Evolutionary conservation across 78 protist species (phyloP).

Genomic region (Fonticula alba): DNA sequence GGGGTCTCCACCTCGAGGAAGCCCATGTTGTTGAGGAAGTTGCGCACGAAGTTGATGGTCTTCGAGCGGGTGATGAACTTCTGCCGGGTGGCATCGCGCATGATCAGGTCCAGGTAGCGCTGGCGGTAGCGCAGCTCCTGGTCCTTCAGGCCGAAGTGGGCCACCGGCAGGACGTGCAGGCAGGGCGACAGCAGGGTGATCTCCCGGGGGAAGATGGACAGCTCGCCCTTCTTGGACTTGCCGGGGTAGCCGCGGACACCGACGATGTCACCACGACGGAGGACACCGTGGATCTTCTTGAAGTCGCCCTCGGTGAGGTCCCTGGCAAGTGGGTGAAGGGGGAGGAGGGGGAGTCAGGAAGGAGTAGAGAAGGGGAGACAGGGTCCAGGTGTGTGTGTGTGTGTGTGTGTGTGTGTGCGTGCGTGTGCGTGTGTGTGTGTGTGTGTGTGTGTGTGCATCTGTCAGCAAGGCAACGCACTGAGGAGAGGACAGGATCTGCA

Average conservation of each 20-base stretch:
- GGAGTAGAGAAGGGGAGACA: too few species aligned
- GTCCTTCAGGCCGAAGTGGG: conserved; percentile 18
- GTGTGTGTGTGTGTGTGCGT: not conserved
- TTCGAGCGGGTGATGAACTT: conserved; percentile 46
- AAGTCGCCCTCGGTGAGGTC: too few species aligned
- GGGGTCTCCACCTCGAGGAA: conserved; percentile 97
- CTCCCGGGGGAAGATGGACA: conserved; percentile 59
- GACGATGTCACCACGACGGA: too few species aligned
- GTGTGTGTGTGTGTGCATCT: not conserved
- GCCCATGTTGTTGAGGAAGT: conserved; percentile 45
- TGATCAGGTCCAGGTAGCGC: conserved; percentile 90
- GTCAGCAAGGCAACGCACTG: not conserved
- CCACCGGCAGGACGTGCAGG: conserved; percentile 78
- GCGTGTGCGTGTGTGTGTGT: not conserved
- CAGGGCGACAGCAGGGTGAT: conserved; percentile 86
- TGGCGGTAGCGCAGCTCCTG: conserved; percentile 69
- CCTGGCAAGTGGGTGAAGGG: too few species aligned
- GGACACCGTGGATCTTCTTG: too few species aligned
- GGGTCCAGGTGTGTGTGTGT: too few species aligned
- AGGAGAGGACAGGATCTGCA: not conserved
- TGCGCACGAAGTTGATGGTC: conserved; percentile 68
- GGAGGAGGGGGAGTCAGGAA: too few species aligned
- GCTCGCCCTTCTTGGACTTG: conserved; percentile 80
- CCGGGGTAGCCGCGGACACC: not conserved
- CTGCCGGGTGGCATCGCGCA: conserved; percentile 44